Conservation (phyloP, 2,329 filamentous ascomycete genomes). For the Tolypocladium ovalisporum region DNA sequence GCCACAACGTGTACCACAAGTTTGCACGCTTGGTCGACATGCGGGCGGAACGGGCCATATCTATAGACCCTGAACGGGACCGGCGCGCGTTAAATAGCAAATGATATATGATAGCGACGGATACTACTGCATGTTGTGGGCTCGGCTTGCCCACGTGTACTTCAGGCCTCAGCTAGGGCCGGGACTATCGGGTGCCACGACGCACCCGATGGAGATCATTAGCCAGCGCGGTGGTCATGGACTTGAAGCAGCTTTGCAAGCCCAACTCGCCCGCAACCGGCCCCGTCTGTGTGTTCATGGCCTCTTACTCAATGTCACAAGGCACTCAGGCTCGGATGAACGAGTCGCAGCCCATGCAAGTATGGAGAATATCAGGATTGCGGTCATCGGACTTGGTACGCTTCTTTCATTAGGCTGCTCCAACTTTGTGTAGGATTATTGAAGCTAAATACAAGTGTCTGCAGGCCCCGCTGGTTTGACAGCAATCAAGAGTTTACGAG, state of each 20-base stretch:
- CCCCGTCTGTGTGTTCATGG: too few species aligned
- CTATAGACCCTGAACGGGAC: neutral
- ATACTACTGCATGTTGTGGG: neutral
- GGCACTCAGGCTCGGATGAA: neutral
- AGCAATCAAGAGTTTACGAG: slow-evolving; percentile 25
- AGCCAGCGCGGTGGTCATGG: neutral
- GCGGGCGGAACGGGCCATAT: neutral
- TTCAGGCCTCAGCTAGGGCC: neutral
- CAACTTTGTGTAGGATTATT: neutral
- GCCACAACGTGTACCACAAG: neutral
- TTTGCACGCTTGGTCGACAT: neutral
- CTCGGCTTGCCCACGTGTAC: neutral
- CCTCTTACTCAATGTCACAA: too few species aligned
- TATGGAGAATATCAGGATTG: slow-evolving; percentile 6
- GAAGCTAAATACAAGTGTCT: neutral
- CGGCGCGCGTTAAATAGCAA: neutral
- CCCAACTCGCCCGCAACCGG: too few species aligned
- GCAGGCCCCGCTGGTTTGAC: slow-evolving; percentile 3
- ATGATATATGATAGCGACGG: neutral
- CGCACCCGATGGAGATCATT: neutral
- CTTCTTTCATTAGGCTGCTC: neutral
- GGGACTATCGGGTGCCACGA: neutral
- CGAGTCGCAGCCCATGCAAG: too few species aligned
- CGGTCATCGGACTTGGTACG: slow-evolving; percentile 17
- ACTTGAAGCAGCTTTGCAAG: too few species aligned